Percentiles rank a stretch among this genome's conserved stretches.
These are phyloP conservation scores for Entomortierella parvispora DNA, from an alignment of 192 early-diverging fungal species.

Conservation along the genomic window DNA sequence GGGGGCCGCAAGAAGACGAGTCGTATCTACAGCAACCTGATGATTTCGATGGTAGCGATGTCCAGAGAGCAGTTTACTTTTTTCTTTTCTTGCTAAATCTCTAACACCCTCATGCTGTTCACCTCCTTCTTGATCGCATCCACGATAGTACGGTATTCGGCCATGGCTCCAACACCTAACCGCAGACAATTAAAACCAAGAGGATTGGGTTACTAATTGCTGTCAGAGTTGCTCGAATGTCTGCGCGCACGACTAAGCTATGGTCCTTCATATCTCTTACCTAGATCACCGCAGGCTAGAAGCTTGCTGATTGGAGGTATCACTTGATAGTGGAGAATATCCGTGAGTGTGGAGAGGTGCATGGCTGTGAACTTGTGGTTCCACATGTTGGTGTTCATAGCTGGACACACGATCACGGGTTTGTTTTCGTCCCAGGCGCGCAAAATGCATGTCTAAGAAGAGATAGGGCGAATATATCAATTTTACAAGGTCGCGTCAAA, in stretches of 20 bases:
- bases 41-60: too few relatives aligned
- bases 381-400: conserved; percentile 99
- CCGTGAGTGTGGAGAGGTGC: conserved; percentile 70
- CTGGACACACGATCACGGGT: conserved; percentile 85
- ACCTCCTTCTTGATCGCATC: conserved; percentile 43
- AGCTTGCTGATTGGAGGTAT: conserved; percentile 84
- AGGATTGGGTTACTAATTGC: too few relatives aligned
- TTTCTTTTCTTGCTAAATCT: background rate
- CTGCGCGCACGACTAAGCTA: too few relatives aligned
- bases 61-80: background rate
- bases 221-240: too few relatives aligned
- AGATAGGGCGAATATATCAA: background rate
- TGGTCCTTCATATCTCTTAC: conserved; percentile 46
- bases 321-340: conserved; percentile 68
- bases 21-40: too few relatives aligned
- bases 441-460: conserved; percentile 80
- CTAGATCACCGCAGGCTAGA: conserved; percentile 92
- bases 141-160: conserved; percentile 76
- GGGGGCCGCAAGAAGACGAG: too few relatives aligned
- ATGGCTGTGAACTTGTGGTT: conserved; percentile 85
- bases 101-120: background rate
- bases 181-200: too few relatives aligned
- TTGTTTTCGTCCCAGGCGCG: conserved; percentile 87
- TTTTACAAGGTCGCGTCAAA: too few relatives aligned
- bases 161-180: conserved; percentile 88